phyloP scores from a whole-genome alignment of 371 early-diverging fungal species.

The Actinomortierella wolfii region DNA sequence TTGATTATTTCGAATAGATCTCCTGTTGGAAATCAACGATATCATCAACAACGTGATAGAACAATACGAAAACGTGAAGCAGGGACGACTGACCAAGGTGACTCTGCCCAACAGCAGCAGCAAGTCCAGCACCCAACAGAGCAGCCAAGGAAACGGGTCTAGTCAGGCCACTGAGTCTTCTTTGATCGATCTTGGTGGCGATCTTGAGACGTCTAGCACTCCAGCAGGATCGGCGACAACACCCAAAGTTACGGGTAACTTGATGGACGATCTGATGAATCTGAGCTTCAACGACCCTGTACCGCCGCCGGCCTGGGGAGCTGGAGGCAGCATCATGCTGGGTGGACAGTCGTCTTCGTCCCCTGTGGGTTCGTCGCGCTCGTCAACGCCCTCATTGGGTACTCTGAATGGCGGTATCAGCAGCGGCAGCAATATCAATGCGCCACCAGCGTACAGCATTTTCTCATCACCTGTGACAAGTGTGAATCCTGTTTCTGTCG shows the following conservation, averaged over 20 bases:
- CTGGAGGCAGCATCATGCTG: conserved; percentile 39
- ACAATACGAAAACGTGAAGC: conserved; percentile 74
- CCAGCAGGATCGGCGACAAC: conserved; percentile 11
- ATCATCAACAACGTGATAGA: conserved; percentile 80
- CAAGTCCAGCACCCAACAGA: conserved; percentile 21
- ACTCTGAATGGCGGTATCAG: conserved; percentile 2
- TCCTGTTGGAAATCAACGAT: conserved; percentile 78
- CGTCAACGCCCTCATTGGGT: not conserved
- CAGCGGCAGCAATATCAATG: conserved; percentile 11
- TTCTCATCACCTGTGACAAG: not conserved
- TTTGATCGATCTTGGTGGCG: conserved; percentile 28
- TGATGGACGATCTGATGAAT: conserved; percentile 45
- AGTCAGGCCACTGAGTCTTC: conserved; percentile 19
- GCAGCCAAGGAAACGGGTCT: conserved; percentile 11
- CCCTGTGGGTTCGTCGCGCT: not conserved
- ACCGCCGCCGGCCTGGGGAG: conserved; percentile 44
- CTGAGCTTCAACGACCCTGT: conserved; percentile 37
- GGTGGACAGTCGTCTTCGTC: conserved; percentile 7
- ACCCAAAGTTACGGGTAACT: conserved; percentile 14
- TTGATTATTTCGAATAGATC: no score
- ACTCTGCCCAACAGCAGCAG: conserved; percentile 26
- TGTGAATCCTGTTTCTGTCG: no score
- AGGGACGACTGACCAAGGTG: conserved; percentile 58
- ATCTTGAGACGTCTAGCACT: conserved; percentile 17
- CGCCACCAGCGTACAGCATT: conserved; percentile 3